Percentiles rank a stretch among this genome's conserved stretches.
Evolutionary conservation across 148 eudicot genomes (phyloP).

Genomic region (Rhododendron ferrugineum): DNA sequence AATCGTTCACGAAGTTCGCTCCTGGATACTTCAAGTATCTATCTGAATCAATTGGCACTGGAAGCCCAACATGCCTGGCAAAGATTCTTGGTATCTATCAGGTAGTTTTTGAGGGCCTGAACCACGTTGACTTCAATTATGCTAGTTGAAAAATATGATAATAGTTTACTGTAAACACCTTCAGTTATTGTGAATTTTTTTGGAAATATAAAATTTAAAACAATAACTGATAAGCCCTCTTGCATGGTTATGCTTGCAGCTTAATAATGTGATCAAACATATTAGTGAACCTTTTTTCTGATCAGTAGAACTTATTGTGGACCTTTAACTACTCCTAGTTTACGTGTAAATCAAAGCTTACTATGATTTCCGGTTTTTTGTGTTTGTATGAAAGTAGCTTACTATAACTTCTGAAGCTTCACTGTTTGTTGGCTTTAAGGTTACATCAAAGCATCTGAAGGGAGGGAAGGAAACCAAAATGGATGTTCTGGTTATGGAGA

Average conservation of each 20-base stretch:
- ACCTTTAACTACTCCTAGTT: neutral
- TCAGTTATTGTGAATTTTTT: neutral
- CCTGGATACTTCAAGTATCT: slow-evolving; percentile 82
- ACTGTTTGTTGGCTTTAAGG: slow-evolving; percentile 28
- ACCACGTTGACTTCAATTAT: neutral
- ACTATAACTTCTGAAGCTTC: slow-evolving; percentile 8
- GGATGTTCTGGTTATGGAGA: slow-evolving; percentile 79
- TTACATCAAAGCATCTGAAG: slow-evolving; percentile 57
- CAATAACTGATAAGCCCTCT: neutral
- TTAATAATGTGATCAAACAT: neutral
- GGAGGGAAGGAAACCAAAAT: slow-evolving; percentile 73
- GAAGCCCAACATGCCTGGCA: slow-evolving; percentile 91
- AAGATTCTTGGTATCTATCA: slow-evolving; percentile 93
- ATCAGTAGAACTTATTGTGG: neutral
- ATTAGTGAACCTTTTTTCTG: neutral
- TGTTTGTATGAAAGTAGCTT: neutral
- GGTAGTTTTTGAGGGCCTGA: slow-evolving; percentile 42
- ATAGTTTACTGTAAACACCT: neutral
- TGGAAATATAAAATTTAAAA: neutral
- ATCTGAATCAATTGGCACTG: slow-evolving; percentile 58
- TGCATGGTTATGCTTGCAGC: neutral
- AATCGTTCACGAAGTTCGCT: slow-evolving; percentile 86
- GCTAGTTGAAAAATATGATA: neutral
- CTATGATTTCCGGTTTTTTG: neutral
- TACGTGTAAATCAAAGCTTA: neutral